These are phyloP conservation scores for Platanus orientalis DNA, from an alignment of 164 flowering plant genomes.

Conservation along the genomic window DNA sequence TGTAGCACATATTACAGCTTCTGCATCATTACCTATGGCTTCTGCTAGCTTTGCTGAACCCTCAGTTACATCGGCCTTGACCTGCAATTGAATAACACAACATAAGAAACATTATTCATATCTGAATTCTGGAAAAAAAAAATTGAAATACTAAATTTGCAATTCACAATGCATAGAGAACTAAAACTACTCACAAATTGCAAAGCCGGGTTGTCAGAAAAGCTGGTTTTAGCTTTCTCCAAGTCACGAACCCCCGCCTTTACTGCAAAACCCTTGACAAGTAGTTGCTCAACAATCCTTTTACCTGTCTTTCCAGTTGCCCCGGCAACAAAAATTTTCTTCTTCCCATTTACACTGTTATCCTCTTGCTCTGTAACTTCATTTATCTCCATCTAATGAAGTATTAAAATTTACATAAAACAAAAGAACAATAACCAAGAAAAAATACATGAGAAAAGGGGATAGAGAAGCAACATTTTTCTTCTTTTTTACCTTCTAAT, in stretches of 20 bases:
- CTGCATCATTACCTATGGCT: slow-evolving; percentile 81
- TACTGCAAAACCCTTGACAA: slow-evolving; percentile 75
- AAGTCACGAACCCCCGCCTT: slow-evolving; percentile 88
- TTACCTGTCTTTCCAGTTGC: slow-evolving; percentile 93
- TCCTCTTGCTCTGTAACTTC: slow-evolving; percentile 39
- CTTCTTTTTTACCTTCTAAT: too few relatives aligned
- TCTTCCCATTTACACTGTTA: slow-evolving; percentile 23
- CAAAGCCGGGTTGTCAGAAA: slow-evolving; percentile 48
- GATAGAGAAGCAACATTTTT: neutral
- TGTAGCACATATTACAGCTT: slow-evolving; percentile 87
- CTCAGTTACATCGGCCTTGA: slow-evolving; percentile 90
- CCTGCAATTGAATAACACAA: slow-evolving; percentile 34
- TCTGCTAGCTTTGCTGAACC: slow-evolving; percentile 70
- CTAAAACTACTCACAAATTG: slow-evolving; percentile 48
- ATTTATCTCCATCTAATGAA: slow-evolving; percentile 51
- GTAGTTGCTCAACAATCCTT: slow-evolving; percentile 79
- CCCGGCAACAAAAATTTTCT: slow-evolving; percentile 88
- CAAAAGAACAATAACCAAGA: slow-evolving; percentile 2
- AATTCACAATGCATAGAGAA: too few relatives aligned
- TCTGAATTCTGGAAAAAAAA: neutral
- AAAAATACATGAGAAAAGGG: neutral
- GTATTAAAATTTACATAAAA: neutral
- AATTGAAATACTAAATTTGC: neutral
- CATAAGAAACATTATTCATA: neutral
- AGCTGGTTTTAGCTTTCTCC: slow-evolving; percentile 51